These are phyloP conservation scores for Alectoria sarmentosa DNA, from an alignment of 495 filamentous ascomycete genomes.

Conservation along the genomic window DNA sequence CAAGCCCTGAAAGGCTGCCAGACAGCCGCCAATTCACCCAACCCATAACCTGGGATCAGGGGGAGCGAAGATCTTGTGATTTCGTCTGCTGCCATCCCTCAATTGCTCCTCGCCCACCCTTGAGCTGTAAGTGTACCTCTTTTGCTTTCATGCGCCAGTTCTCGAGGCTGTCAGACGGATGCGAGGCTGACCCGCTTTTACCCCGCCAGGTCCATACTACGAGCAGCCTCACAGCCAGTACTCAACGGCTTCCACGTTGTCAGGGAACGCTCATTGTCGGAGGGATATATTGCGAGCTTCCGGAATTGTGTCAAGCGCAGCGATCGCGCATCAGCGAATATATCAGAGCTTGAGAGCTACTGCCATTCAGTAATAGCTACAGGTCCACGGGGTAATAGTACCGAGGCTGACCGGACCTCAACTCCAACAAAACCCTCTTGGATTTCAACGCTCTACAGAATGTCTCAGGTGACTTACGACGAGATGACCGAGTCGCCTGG, in stretches of 20 bases:
- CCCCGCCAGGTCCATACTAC: neutral
- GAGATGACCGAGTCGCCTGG: constrained; percentile 23
- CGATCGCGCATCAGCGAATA: neutral
- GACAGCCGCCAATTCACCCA: neutral
- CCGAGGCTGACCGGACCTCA: neutral
- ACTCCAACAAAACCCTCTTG: neutral
- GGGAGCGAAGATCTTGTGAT: neutral
- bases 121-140: constrained; percentile 7
- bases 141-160: constrained; percentile 10
- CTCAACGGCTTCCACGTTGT: neutral
- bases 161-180: constrained; percentile 12
- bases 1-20: neutral
- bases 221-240: neutral
- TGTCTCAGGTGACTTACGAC: constrained; percentile 24
- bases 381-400: neutral
- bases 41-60: neutral
- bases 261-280: neutral
- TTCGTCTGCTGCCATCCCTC: neutral
- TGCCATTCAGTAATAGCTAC: neutral
- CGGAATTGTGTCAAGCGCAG: neutral
- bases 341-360: neutral
- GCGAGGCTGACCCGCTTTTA: constrained; percentile 14
- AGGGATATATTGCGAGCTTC: neutral
- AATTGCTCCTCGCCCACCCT: neutral
- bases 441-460: constrained; percentile 15